A percentile compares a stretch with the other conserved stretches of the same genome.
phyloP scores from a whole-genome alignment of 441 rosid species.

The Metrosideros polymorpha region DNA sequence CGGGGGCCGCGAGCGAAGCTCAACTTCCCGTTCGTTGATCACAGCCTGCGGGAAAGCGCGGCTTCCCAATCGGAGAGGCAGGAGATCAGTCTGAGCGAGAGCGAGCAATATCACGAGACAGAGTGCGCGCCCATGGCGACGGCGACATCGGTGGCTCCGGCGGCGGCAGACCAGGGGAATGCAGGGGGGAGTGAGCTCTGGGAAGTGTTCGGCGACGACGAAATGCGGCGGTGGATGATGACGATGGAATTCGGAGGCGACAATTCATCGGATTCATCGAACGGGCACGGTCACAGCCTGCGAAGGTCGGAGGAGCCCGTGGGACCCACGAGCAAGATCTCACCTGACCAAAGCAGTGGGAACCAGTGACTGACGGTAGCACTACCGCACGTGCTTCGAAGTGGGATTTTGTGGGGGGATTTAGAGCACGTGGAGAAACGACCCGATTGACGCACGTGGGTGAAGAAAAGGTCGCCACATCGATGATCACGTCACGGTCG shows the following conservation, averaged over 20 bases:
- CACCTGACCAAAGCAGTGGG: neutral
- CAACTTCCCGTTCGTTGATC: conserved; percentile 58
- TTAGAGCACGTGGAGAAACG: neutral
- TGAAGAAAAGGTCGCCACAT: neutral
- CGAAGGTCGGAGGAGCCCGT: too few relatives aligned
- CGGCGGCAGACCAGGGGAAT: neutral
- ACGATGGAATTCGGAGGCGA: conserved; percentile 26
- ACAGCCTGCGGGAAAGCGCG: neutral
- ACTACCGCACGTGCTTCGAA: neutral
- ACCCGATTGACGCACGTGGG: neutral
- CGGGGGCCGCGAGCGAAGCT: conserved; percentile 93
- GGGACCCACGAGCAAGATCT: neutral
- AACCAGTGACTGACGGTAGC: neutral
- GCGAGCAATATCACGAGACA: neutral
- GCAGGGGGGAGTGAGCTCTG: conserved; percentile 12
- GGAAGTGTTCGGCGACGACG: conserved; percentile 27
- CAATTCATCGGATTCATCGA: conserved; percentile 31
- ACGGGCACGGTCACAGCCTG: neutral
- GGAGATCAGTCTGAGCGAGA: neutral
- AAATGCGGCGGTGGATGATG: conserved; percentile 33
- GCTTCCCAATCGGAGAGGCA: neutral
- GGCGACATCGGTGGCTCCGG: too few relatives aligned
- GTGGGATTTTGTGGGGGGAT: neutral
- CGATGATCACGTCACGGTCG: neutral
- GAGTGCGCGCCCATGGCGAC: too few relatives aligned